Evolutionary conservation across 768 basidiomycete genomes (phyloP), one percentile per base, ranked within the genome.

Genomic region (Pulveroboletus ravenelii): DNA sequence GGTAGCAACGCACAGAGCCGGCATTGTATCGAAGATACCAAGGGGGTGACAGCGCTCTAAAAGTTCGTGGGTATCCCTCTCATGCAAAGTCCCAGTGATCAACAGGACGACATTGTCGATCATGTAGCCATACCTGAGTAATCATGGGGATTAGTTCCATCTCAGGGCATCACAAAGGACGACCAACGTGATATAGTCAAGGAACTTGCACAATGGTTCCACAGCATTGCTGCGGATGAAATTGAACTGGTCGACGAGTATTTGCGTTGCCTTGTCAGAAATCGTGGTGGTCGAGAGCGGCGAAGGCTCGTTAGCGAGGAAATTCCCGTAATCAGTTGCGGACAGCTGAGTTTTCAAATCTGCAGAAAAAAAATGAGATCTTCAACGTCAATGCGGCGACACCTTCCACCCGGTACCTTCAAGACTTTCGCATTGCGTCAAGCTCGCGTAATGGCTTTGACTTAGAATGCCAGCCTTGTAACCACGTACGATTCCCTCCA

Each of bases 51-150:
- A 99, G 34, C 96, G 84, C 60, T 94, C 92, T 34, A 99, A 74
- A 4, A 99, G 81, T 65, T 99, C 96, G 58, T 96, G 92, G 3
- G 95, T 97, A 68, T 98, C 95, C 51, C 96, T 80, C 70, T 97
- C 94, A 63, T 98, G 94, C 31, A 99, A 72, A 1, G 95, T 98
- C 18, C 96, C 96, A 14, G 96, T 94, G 55, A 98, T 99, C 63
- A 99, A 79, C 47, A 99, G 79, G 52, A 99, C 86, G 62, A 99
- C 89, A 68, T 99, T 99, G 81, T 99, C 96, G 65, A 99, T 98
- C 96, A 99, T 99, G 72, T 98, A 99, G 29, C 84, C 93, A 67
- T 96, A 96, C 40, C 93, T 96, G 69, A 47, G 36, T 50, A 41
- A 46, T 25, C 27, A 38, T 34, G 39, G 17, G 30, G 41, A 51